Percentiles rank a stretch among this genome's conserved stretches.
Conservation (phyloP, 352 stramenopile genomes). For the Globisporangium polare region DNA sequence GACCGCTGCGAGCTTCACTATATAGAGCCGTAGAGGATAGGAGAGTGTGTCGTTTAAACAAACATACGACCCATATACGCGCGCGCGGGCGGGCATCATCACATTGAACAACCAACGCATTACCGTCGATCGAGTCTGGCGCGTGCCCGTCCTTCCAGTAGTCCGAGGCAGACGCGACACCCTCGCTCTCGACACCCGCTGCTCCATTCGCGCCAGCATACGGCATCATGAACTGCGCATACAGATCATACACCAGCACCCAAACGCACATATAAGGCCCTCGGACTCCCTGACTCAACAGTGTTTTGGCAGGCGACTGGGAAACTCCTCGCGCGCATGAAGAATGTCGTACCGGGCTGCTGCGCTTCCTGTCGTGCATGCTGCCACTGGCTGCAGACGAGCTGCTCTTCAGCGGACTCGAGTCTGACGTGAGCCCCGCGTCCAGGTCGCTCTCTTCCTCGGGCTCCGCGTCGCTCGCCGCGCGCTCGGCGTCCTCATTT, state of each 20-base stretch:
- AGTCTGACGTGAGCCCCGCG: conserved; percentile 3
- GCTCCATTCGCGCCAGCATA: not conserved
- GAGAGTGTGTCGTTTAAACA: not conserved
- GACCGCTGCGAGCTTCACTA: conserved; percentile 57
- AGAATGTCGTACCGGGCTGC: conserved; percentile 1
- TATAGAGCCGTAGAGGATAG: not conserved
- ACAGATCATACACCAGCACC: not conserved
- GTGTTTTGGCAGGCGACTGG: not conserved
- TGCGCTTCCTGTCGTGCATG: conserved; percentile 15
- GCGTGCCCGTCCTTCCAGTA: conserved; percentile 14
- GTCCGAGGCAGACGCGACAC: conserved; percentile 6
- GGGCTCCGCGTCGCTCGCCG: conserved; percentile 9
- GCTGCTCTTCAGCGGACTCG: conserved; percentile 10
- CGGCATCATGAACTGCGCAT: conserved; percentile 1
- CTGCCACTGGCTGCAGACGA: not conserved
- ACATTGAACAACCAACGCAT: not conserved
- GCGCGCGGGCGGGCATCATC: not conserved
- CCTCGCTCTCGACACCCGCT: not conserved
- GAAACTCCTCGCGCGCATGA: not conserved
- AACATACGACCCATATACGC: not conserved
- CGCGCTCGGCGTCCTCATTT: not conserved
- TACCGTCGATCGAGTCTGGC: conserved; percentile 15
- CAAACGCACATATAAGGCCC: not conserved
- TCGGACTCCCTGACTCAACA: not conserved
- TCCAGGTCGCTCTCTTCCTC: conserved; percentile 18